Evolutionary conservation across 441 rosid genomes (phyloP).

Genomic region (Mallotus repandus): DNA sequence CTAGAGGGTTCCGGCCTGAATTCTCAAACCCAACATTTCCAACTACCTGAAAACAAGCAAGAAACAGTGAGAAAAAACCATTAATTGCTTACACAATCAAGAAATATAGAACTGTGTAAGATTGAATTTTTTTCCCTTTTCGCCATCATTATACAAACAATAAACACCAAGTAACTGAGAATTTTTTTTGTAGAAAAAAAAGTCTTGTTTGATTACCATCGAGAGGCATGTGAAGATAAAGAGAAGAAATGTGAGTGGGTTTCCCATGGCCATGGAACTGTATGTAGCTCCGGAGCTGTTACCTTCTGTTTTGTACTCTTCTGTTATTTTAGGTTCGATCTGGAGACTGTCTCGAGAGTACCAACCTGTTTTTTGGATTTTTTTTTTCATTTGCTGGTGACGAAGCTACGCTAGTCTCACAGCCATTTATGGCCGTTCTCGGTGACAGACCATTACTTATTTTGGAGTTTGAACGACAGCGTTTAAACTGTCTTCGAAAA

Average conservation of each 20-base stretch:
- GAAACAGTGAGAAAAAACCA: background rate
- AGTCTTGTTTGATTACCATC: slow-evolving; percentile 20
- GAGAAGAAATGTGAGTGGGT: slow-evolving; percentile 8
- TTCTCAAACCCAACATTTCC: slow-evolving; percentile 31
- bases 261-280: slow-evolving; percentile 25
- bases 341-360: background rate
- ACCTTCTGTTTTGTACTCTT: too few relatives aligned
- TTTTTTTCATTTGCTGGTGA: background rate
- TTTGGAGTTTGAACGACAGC: background rate
- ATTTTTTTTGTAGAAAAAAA: too few relatives aligned
- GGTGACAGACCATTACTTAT: background rate
- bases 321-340: too few relatives aligned
- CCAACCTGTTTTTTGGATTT: background rate
- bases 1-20: slow-evolving; percentile 55
- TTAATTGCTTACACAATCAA: too few relatives aligned
- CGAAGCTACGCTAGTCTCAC: background rate
- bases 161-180: too few relatives aligned
- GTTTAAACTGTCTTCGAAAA: slow-evolving; percentile 8
- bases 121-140: background rate
- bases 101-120: too few relatives aligned
- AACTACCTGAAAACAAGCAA: slow-evolving; percentile 34
- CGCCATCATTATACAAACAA: background rate
- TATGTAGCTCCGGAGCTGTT: too few relatives aligned
- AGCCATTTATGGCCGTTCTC: too few relatives aligned
- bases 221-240: slow-evolving; percentile 19